Evolutionary conservation across 2,329 filamentous ascomycete genomes (phyloP).

Genomic region (Monilinia polystroma): DNA sequence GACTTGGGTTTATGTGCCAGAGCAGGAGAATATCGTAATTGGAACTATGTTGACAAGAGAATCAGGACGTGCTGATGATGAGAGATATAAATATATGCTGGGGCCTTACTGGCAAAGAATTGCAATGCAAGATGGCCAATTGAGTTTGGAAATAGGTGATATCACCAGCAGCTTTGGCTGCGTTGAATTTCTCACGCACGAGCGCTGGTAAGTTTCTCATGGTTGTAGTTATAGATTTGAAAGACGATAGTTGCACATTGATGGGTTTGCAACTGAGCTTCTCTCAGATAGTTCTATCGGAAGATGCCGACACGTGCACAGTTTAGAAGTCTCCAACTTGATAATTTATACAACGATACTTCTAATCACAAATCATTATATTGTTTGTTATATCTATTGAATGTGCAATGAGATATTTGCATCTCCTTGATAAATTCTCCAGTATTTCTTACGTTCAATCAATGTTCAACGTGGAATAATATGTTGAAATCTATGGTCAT

Average conservation of each 20-base stretch:
- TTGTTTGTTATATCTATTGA: too few species aligned
- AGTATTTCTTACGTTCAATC: neutral
- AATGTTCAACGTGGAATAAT: neutral
- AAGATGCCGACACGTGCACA: too few species aligned
- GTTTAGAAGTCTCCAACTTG: too few species aligned
- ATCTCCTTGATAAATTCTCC: too few species aligned
- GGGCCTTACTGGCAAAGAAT: conserved; percentile 34
- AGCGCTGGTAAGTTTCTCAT: conserved; percentile 33
- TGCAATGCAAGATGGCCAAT: conserved; percentile 36
- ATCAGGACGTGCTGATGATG: neutral
- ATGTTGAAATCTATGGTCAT: neutral
- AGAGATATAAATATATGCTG: neutral
- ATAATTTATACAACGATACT: neutral
- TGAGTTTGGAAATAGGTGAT: conserved; percentile 38
- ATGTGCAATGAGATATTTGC: too few species aligned
- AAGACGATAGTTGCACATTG: neutral
- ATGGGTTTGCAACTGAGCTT: neutral
- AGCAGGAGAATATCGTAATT: conserved; percentile 68
- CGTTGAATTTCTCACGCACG: conserved; percentile 35
- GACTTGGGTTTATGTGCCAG: conserved; percentile 65
- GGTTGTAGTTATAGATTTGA: neutral
- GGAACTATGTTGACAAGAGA: conserved; percentile 53
- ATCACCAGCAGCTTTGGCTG: conserved; percentile 34
- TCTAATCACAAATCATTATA: neutral
- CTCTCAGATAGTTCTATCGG: neutral